Base-by-base conservation (phyloP, 2,329 filamentous ascomycete genomes). In the Blumeria graminis region DNA sequence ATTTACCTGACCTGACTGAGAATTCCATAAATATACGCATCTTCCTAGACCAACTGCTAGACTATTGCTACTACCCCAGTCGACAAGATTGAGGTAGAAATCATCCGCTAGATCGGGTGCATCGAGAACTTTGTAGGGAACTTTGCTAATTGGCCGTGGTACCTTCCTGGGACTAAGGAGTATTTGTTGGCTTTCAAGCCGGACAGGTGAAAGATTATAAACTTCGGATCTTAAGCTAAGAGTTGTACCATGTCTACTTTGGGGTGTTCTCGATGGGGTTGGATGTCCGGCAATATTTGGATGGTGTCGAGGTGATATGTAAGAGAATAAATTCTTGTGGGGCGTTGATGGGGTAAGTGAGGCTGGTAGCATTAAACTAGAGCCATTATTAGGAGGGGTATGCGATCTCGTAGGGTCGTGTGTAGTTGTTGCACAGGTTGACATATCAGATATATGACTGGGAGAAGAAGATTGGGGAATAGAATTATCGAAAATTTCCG, bases 1-100 rank as follows among this genome's bases (percentile, higher is more conserved):
- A 59, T 88, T 94, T 1, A 98, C 92, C 61, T 85, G 80, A 60
- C 90, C 92, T 7, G 84, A 84, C 62, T 87, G 81, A 4, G 89
- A 92, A 67, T 95, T 94, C 92, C 92, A 98, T 80, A 96, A 92
- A 66, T 96, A 98, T 6, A 98, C 92, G 62, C 86, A 93, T 16
- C 84, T 86, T 16, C 89, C 89, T 32, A 98, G 72, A 0, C 92
- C 92, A 46, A 98, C 92, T 6, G 90, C 92, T 10, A 98, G 75
- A 8, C 94, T 84, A 68, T 96, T 94, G 62, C 85, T 88, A 63
- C 86, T 93, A 46, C 92, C 92, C 92, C 92, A 98, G 65, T 98
- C 92, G 3, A 98, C 90, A 32, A 98, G 72, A 64, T 98, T 98
- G 38, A 98, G 74, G 65, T 98, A 98, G 68, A 96, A 98, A 66